Conservation (phyloP, 192 early-diverging fungal genomes). For the Backusella parvicylindrica region DNA sequence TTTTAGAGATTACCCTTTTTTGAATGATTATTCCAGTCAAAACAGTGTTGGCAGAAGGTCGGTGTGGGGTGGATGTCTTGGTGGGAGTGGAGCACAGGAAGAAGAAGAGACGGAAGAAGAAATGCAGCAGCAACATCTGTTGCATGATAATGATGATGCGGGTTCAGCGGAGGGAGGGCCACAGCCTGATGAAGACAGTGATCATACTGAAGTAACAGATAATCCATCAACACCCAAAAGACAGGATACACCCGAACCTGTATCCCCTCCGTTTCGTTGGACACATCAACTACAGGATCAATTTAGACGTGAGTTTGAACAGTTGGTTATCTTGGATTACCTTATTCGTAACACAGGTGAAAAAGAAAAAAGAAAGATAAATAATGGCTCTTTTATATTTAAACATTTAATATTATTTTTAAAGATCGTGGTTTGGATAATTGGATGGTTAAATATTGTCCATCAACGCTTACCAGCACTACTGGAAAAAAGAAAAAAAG, state of each 20-base stretch:
- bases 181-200: background rate
- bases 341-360: conserved; percentile 88
- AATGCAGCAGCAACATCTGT: background rate
- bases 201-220: background rate
- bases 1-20: conserved; percentile 61
- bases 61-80: conserved; percentile 24
- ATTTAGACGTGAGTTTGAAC: conserved; percentile 70
- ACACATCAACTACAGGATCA: conserved; percentile 45
- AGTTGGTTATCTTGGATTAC: conserved; percentile 83
- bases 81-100: background rate
- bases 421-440: conserved; percentile 67
- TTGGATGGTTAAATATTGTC: conserved; percentile 83
- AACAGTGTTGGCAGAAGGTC: background rate
- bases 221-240: background rate
- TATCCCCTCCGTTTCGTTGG: conserved; percentile 36
- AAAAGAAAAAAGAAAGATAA: conserved; percentile 27
- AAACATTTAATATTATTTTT: background rate
- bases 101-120: background rate
- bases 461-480: background rate
- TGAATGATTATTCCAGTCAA: conserved; percentile 7
- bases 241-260: background rate
- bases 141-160: background rate
- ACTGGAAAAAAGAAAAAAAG: background rate
- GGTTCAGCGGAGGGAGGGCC: background rate
- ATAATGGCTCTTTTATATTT: background rate